Evolutionary conservation across 2,329 filamentous ascomycete species (phyloP).

Genomic region (Cyclaneusma minus): DNA sequence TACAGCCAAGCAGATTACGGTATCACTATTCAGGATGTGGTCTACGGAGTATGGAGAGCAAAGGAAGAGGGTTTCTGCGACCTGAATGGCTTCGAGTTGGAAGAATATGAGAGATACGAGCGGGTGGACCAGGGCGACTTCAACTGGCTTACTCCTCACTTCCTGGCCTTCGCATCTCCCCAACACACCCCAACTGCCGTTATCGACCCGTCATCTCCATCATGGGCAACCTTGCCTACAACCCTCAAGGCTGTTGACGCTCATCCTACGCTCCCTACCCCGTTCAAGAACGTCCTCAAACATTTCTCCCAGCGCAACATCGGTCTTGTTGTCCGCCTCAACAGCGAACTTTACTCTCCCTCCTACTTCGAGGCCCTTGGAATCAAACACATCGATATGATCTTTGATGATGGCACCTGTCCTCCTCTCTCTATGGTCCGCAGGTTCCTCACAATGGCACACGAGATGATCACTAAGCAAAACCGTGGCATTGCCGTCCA

Average conservation of each 20-base stretch:
- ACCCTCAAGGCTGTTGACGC: constrained; percentile 58
- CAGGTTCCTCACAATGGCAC: constrained; percentile 87
- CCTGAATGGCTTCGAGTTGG: constrained; percentile 84
- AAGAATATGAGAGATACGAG: constrained; percentile 94
- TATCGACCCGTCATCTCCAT: constrained; percentile 55
- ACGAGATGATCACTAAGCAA: constrained; percentile 82
- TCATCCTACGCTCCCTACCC: constrained; percentile 56
- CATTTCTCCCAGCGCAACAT: constrained; percentile 84
- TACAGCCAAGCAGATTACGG: constrained; percentile 98
- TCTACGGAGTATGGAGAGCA: constrained; percentile 97
- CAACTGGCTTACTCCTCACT: constrained; percentile 96
- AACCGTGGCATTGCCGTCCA: constrained; percentile 93
- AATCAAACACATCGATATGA: constrained; percentile 96
- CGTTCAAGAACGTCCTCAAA: constrained; percentile 89
- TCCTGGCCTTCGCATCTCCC: constrained; percentile 91
- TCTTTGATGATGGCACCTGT: constrained; percentile 96
- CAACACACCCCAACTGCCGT: constrained; percentile 65
- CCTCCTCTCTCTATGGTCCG: constrained; percentile 77
- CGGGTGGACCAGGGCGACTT: constrained; percentile 97
- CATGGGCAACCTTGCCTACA: constrained; percentile 60
- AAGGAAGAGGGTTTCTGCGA: constrained; percentile 91
- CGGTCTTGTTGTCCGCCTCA: constrained; percentile 84
- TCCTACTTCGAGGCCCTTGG: constrained; percentile 95
- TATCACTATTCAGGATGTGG: constrained; percentile 89
- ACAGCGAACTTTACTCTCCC: constrained; percentile 89